These are phyloP conservation scores for Saturnispora serradocipensis DNA, from an alignment of 805 yeast genomes.

Conservation along the genomic window DNA sequence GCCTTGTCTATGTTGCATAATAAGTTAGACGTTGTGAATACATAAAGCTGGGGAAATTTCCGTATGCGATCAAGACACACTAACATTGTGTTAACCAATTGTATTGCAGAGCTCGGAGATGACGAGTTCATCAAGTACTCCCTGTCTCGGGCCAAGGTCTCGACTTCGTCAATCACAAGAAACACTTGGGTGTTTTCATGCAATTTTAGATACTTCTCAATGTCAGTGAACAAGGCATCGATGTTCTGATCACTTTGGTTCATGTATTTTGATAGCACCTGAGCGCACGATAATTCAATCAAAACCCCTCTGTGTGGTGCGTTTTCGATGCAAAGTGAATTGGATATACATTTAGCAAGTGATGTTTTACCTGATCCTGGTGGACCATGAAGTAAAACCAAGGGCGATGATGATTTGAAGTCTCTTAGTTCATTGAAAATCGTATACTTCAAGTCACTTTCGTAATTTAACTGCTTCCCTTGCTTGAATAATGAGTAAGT, in stretches of 20 bases:
- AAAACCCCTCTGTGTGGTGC: slow-evolving; percentile 19
- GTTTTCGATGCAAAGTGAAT: slow-evolving; percentile 17
- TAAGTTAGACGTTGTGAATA: slow-evolving; percentile 35
- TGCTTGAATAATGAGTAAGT: not conserved
- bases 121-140: slow-evolving; percentile 26
- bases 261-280: slow-evolving; percentile 37
- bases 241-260: slow-evolving; percentile 39
- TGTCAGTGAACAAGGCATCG: slow-evolving; percentile 23
- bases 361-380: slow-evolving; percentile 94
- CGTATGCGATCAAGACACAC: slow-evolving; percentile 35
- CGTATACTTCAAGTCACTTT: not conserved
- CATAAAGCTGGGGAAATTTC: slow-evolving; percentile 26
- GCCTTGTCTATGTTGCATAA: slow-evolving; percentile 33
- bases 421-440: not conserved
- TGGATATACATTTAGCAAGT: slow-evolving; percentile 72
- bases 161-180: slow-evolving; percentile 36
- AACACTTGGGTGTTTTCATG: slow-evolving; percentile 10
- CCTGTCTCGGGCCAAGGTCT: slow-evolving; percentile 36
- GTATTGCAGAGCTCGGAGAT: slow-evolving; percentile 29
- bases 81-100: slow-evolving; percentile 36
- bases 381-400: slow-evolving; percentile 76
- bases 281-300: slow-evolving; percentile 35
- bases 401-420: slow-evolving; percentile 45
- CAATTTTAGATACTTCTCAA: slow-evolving; percentile 21
- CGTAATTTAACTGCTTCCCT: not conserved